Conservation (phyloP, 495 filamentous ascomycete genomes). For the Hypomontagnella submonticulosa region DNA sequence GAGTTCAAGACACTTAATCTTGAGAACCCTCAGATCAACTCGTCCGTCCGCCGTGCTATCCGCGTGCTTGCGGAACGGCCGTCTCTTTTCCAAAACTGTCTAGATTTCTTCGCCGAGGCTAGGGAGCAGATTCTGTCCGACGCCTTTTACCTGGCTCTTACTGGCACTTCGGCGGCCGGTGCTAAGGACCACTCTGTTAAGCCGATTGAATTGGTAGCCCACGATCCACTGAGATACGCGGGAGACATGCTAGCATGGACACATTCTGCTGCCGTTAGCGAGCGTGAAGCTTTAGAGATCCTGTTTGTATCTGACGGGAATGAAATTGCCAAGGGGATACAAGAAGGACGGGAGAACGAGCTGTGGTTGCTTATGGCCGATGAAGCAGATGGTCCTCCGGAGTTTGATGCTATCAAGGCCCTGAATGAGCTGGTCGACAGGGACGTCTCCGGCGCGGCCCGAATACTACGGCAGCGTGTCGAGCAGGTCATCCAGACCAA, state of each 20-base stretch:
- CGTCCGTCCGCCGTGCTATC: slow-evolving; percentile 84
- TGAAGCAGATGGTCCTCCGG: slow-evolving; percentile 58
- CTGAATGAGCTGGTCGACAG: slow-evolving; percentile 90
- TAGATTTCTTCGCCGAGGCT: slow-evolving; percentile 94
- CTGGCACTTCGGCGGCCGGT: slow-evolving; percentile 67
- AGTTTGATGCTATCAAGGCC: slow-evolving; percentile 85
- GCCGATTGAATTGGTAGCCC: slow-evolving; percentile 92
- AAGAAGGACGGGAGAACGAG: slow-evolving; percentile 86
- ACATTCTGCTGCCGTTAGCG: slow-evolving; percentile 92
- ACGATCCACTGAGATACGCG: slow-evolving; percentile 91
- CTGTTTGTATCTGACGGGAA: slow-evolving; percentile 93
- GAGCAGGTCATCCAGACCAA: slow-evolving; percentile 93
- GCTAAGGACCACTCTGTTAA: slow-evolving; percentile 69
- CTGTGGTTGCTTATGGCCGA: slow-evolving; percentile 77
- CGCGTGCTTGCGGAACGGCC: slow-evolving; percentile 91
- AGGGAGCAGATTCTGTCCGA: slow-evolving; percentile 88
- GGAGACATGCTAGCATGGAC: slow-evolving; percentile 99
- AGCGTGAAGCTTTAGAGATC: slow-evolving; percentile 90
- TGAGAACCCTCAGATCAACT: slow-evolving; percentile 92
- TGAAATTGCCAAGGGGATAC: slow-evolving; percentile 85
- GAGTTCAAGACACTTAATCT: slow-evolving; percentile 94
- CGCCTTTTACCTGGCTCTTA: slow-evolving; percentile 90
- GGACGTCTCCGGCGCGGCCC: slow-evolving; percentile 80
- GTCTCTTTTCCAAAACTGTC: slow-evolving; percentile 88
- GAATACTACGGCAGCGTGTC: slow-evolving; percentile 81